These are phyloP conservation scores for Cladosporium oxysporum DNA, from an alignment of 2,329 filamentous ascomycete species.

Conservation along the genomic window DNA sequence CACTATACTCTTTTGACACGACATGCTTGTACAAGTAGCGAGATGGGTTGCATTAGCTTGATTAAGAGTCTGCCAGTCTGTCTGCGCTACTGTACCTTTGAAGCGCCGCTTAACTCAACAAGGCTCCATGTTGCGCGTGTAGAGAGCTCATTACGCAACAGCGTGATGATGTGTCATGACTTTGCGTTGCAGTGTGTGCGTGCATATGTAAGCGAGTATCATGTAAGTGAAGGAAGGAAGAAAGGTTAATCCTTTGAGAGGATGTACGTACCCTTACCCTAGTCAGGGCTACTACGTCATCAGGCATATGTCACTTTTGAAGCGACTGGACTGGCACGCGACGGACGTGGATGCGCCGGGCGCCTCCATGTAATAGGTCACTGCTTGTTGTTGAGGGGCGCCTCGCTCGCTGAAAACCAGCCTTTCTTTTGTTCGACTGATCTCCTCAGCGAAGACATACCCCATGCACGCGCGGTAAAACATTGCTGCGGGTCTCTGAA, in stretches of 20 bases:
- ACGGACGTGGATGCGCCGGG: slow-evolving; percentile 3
- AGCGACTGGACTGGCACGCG: slow-evolving; percentile 5
- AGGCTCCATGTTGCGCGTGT: neutral
- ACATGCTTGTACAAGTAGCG: neutral
- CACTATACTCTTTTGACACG: neutral
- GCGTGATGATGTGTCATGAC: neutral
- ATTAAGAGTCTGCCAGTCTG: neutral
- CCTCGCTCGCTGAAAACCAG: neutral
- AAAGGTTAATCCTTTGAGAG: neutral
- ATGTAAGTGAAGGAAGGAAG: neutral
- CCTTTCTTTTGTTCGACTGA: neutral
- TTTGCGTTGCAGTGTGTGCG: neutral
- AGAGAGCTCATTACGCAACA: neutral
- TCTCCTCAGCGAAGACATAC: neutral
- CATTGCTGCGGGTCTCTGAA: neutral
- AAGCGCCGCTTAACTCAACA: neutral
- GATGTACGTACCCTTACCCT: too few relatives aligned
- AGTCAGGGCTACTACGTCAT: neutral
- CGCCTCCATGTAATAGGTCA: neutral
- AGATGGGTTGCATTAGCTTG: neutral
- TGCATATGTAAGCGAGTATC: neutral
- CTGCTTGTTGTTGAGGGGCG: neutral
- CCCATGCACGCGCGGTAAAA: neutral
- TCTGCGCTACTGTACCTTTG: neutral
- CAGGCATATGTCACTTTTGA: neutral